These are phyloP conservation scores for Rhizophagus prolifer DNA, from an alignment of 192 early-diverging fungal genomes.

Conservation along the genomic window DNA sequence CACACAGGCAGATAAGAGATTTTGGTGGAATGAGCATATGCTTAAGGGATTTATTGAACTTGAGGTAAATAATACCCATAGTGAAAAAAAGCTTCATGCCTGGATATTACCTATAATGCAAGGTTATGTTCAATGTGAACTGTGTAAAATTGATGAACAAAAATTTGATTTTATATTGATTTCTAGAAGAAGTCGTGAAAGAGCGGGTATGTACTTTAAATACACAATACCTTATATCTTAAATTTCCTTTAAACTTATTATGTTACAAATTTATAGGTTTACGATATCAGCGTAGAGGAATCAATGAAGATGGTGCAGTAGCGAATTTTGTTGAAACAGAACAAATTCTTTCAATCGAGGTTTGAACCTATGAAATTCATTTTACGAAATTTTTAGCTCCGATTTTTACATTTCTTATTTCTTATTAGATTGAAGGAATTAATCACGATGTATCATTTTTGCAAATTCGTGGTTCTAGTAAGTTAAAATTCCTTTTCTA, in stretches of 20 bases:
- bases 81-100: slow-evolving; percentile 42
- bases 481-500: slow-evolving; percentile 4
- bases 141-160: slow-evolving; percentile 60
- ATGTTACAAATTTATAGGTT: slow-evolving; percentile 45
- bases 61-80: slow-evolving; percentile 35
- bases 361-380: slow-evolving; percentile 17
- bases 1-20: slow-evolving; percentile 41
- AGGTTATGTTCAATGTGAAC: slow-evolving; percentile 64
- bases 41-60: slow-evolving; percentile 41
- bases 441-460: slow-evolving; percentile 69
- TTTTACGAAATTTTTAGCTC: neutral
- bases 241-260: slow-evolving; percentile 4
- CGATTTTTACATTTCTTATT: neutral
- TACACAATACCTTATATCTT: neutral
- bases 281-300: slow-evolving; percentile 89
- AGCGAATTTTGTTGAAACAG: slow-evolving; percentile 97
- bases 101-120: slow-evolving; percentile 66
- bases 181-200: slow-evolving; percentile 62
- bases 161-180: slow-evolving; percentile 66
- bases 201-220: slow-evolving; percentile 42
- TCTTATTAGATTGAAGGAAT: slow-evolving; percentile 1
- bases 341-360: slow-evolving; percentile 78
- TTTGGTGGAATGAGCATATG: slow-evolving; percentile 65
- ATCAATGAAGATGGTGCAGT: slow-evolving; percentile 83
- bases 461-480: slow-evolving; percentile 91